Conservation (phyloP, 495 filamentous ascomycete species). For the Aspergillus baeticus region DNA sequence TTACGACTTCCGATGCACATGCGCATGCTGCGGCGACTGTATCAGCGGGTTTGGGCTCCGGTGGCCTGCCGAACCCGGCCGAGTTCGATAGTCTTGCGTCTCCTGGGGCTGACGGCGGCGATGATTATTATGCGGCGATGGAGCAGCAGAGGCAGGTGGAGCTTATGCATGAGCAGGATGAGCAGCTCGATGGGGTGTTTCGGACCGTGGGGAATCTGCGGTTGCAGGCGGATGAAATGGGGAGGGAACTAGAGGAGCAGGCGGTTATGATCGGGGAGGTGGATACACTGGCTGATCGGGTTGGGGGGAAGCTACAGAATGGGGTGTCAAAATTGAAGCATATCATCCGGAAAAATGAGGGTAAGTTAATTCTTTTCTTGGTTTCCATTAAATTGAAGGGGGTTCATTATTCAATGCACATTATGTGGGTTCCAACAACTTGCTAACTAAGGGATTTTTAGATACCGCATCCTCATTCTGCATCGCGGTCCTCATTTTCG, state of each 20-base stretch:
- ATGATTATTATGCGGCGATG: slow-evolving; percentile 77
- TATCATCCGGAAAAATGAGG: slow-evolving; percentile 90
- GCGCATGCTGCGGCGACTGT: slow-evolving; percentile 19
- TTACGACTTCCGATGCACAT: slow-evolving; percentile 28
- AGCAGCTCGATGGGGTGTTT: slow-evolving; percentile 89
- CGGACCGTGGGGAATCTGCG: slow-evolving; percentile 86
- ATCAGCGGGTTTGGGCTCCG: too few species aligned
- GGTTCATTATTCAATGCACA: slow-evolving; percentile 6
- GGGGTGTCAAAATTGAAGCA: slow-evolving; percentile 82
- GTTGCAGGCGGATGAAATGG: slow-evolving; percentile 91
- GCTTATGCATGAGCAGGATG: slow-evolving; percentile 94
- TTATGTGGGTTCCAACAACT: slow-evolving; percentile 17
- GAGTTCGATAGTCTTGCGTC: slow-evolving; percentile 54
- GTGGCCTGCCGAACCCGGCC: slow-evolving; percentile 64
- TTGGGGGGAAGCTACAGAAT: slow-evolving; percentile 79
- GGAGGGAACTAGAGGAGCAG: slow-evolving; percentile 92
- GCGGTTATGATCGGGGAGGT: slow-evolving; percentile 74
- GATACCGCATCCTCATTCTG: slow-evolving; percentile 88
- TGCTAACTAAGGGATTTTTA: slow-evolving; percentile 36
- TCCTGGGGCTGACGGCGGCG: slow-evolving; percentile 37
- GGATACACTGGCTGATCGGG: slow-evolving; percentile 78
- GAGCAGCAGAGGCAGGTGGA: slow-evolving; percentile 89
- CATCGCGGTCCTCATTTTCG: slow-evolving; percentile 80
- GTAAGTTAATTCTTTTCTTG: slow-evolving; percentile 40
- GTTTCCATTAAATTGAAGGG: slow-evolving; percentile 6